Conservation (phyloP, 768 basidiomycete genomes). For the Clathrus columnatus region DNA sequence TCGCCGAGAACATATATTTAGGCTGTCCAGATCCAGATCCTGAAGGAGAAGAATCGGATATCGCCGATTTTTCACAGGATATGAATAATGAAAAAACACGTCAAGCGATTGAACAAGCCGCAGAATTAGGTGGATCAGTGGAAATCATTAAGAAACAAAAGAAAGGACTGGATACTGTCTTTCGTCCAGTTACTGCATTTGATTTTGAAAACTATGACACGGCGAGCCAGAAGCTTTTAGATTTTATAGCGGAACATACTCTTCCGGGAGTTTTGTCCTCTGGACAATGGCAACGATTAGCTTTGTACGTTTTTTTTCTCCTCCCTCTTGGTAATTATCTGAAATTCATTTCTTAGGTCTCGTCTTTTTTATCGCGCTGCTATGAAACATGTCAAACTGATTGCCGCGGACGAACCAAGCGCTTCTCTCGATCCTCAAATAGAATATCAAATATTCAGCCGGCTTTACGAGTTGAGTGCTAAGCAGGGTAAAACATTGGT, state of each 20-base stretch:
- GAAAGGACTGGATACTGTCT: slow-evolving; percentile 30
- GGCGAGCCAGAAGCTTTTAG: slow-evolving; percentile 13
- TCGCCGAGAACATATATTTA: slow-evolving; percentile 35
- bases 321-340: slow-evolving; percentile 12
- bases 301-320: background rate
- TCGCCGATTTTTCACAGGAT: background rate
- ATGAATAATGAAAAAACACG: background rate
- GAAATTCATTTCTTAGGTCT: slow-evolving; percentile 15
- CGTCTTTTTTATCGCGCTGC: slow-evolving; percentile 35
- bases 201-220: slow-evolving; percentile 21
- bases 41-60: background rate
- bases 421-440: slow-evolving; percentile 48
- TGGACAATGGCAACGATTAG: slow-evolving; percentile 27
- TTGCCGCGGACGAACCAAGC: slow-evolving; percentile 52
- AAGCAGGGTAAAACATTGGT: slow-evolving; percentile 13
- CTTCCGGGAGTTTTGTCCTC: slow-evolving; percentile 21
- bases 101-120: background rate
- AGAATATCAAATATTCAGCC: slow-evolving; percentile 26
- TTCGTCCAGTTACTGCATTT: slow-evolving; percentile 22
- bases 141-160: slow-evolving; percentile 31
- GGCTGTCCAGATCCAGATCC: slow-evolving; percentile 15
- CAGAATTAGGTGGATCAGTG: slow-evolving; percentile 28
- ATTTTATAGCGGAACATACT: slow-evolving; percentile 14
- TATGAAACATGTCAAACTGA: slow-evolving; percentile 33
- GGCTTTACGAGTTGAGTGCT: slow-evolving; percentile 2